phyloP scores from a whole-genome alignment of 257 asterid species.

The Solanum pinnatisectum region DNA sequence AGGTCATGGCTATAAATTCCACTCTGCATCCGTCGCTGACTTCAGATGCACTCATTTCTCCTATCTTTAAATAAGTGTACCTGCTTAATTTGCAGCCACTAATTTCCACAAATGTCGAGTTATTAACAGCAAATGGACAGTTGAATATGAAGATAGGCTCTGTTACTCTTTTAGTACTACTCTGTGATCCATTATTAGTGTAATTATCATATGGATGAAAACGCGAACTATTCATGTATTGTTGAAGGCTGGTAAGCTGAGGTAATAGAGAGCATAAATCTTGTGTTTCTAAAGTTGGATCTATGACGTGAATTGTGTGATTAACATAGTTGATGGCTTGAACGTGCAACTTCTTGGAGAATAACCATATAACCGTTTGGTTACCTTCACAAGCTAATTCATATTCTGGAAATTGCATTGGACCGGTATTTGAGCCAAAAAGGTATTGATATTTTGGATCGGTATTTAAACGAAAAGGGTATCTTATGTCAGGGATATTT shows the following conservation, averaged over 20 bases:
- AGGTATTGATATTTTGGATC: neutral
- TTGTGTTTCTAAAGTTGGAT: neutral
- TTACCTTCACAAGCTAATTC: conserved; percentile 18
- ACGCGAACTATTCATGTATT: neutral
- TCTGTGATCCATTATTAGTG: neutral
- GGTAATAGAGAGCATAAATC: conserved; percentile 11
- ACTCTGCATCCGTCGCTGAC: neutral
- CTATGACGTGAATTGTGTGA: conserved; percentile 11
- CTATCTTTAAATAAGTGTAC: conserved; percentile 11
- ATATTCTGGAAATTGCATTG: neutral
- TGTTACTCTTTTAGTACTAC: neutral
- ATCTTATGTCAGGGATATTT: neutral
- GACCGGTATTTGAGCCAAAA: neutral
- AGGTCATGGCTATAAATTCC: neutral
- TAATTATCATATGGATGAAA: neutral
- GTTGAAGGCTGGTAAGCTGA: neutral
- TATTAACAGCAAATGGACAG: conserved; percentile 10
- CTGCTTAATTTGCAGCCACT: neutral
- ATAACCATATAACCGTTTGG: neutral
- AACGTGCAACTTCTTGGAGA: neutral
- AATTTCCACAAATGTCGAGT: neutral
- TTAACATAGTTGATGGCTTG: conserved; percentile 13
- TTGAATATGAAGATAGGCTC: conserved; percentile 4
- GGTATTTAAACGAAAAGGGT: neutral
- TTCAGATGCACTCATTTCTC: neutral